Evolutionary conservation across 768 basidiomycete genomes (phyloP).

Genomic region (Lyophyllum shimeji): DNA sequence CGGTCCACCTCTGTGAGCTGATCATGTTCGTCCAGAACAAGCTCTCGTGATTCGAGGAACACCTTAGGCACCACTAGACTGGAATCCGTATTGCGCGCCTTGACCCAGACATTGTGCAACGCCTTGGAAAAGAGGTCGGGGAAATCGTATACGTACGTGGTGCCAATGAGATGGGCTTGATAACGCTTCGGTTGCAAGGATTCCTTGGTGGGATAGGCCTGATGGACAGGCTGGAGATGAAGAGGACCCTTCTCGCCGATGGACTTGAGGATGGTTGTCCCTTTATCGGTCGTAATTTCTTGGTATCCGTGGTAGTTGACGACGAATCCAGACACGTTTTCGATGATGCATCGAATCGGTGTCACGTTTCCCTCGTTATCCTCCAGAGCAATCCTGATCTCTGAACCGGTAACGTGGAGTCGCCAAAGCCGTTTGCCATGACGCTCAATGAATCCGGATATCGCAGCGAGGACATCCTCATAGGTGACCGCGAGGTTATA

Average conservation of each 20-base stretch:
- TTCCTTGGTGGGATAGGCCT: constrained; percentile 95
- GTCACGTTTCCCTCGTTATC: constrained; percentile 94
- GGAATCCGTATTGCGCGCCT: constrained; percentile 62
- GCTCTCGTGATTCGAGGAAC: constrained; percentile 81
- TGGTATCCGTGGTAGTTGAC: constrained; percentile 99
- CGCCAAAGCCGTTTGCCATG: constrained; percentile 99
- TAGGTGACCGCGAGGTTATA: constrained; percentile 95
- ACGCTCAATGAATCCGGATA: constrained; percentile 98
- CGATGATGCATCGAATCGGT: constrained; percentile 96
- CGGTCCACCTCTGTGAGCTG: constrained; percentile 88
- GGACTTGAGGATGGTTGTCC: constrained; percentile 93
- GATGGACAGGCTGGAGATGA: constrained; percentile 93
- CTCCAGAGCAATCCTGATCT: constrained; percentile 93
- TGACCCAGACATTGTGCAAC: constrained; percentile 88
- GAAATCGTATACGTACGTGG: constrained; percentile 99
- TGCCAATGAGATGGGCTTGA: constrained; percentile 97
- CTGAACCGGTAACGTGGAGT: constrained; percentile 95
- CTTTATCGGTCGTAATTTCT: constrained; percentile 95
- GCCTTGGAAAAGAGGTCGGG: constrained; percentile 99
- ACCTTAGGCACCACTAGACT: constrained; percentile 73
- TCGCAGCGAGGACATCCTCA: constrained; percentile 94
- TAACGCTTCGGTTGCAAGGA: constrained; percentile 98
- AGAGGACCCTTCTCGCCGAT: constrained; percentile 97
- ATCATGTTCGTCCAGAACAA: constrained; percentile 93
- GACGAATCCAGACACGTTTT: constrained; percentile 98